Base-by-base conservation (phyloP, 75 land plant genomes). In the Chamaecyparis obtusa region DNA sequence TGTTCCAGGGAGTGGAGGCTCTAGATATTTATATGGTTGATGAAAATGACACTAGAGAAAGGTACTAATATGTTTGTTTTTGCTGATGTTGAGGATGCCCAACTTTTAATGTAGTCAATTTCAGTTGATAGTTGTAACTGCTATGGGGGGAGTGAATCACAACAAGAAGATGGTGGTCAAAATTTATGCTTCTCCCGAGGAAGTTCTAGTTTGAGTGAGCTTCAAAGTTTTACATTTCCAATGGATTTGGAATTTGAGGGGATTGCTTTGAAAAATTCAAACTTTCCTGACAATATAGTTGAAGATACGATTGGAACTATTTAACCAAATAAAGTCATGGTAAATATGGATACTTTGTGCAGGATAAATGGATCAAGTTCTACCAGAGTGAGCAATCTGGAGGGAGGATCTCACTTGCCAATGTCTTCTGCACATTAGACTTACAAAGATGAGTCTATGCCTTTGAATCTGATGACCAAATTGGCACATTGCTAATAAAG, bases 281-380 rank as follows among this genome's bases (percentile, higher is more conserved):
- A 83, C 74, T 88, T 89, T 81, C 77, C 89, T 19, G 87, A 56
- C 41, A 86, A 83, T 80, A 30, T 67, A 67, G 33, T 87, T 44
- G 86, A 90, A 67, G 86, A 90, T 55, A 88, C 69, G 71, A 81
- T 86, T 75, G 89, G 44, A 19, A 80, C 37, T 49, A 14, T 21
- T 14, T 35, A 83, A 33, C 57, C 55, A 32, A 37, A 16, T 51
- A 48, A 83, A 14, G 30, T 49, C 54, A 54, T 49, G n/a, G n/a
- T n/a, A n/a, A n/a, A n/a, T n/a, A n/a, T n/a, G n/a, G n/a, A n/a
- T n/a, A n/a, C n/a, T n/a, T n/a, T n/a, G n/a, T n/a, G n/a, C n/a
- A n/a, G n/a, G n/a, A n/a, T n/a, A n/a, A n/a, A n/a, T n/a, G n/a
- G n/a, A n/a, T n/a, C n/a, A n/a, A n/a, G n/a, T n/a, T n/a, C n/a